Base-by-base conservation (phyloP, 2,329 filamentous ascomycete species). In the Cladophialophora psammophila region DNA sequence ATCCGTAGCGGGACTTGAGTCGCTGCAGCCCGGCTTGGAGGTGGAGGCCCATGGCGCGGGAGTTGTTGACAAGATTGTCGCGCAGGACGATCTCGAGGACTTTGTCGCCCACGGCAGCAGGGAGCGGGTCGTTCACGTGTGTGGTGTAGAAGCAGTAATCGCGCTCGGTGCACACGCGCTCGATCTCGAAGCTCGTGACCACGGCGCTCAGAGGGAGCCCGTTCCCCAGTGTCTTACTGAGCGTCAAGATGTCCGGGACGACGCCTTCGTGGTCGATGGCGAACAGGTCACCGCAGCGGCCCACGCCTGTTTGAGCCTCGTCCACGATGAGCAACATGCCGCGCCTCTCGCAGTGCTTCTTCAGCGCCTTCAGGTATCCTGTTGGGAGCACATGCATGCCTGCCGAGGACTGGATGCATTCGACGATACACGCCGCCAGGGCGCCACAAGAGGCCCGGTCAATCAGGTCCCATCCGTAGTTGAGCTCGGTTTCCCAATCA, bases 401-500 rank as follows among this genome's bases (percentile, higher is more conserved):
- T 0, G 84, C 87, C 15, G 84, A 85, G 0, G 82, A 84, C 0
- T 87, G 79, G 40, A 90, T 88, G 0, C 85, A 86, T 72, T 90
- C 87, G 58, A 90, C 76, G 63, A 90, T 86, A 36, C 87, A 84
- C 0, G 88, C 88, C 0, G 88, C 88, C 0, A 90, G 80, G 0
- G 87, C 89, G 0, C 88, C 88, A 64, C 82, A 84, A 0, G 83
- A 87, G 63, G 86, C 83, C 53, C 82, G 79, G 67, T 91, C 87
- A 20, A 91, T 80, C 76, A 90, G 79, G 18, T 79, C 79, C 82
- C 86, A 90, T 4, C 86, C 87, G 71, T 85, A 90, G 10, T 87
- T 82, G 13, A 91, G 77, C 74, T 91, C 88, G 0, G 85, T 84
- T 70, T 87, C 80, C 88, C 88, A 91, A 73, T 91, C 88, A 69